Percentiles rank a stretch among this genome's conserved stretches.
phyloP scores from a whole-genome alignment of 2,329 filamentous ascomycete species.

The Aplosporella prunicola region DNA sequence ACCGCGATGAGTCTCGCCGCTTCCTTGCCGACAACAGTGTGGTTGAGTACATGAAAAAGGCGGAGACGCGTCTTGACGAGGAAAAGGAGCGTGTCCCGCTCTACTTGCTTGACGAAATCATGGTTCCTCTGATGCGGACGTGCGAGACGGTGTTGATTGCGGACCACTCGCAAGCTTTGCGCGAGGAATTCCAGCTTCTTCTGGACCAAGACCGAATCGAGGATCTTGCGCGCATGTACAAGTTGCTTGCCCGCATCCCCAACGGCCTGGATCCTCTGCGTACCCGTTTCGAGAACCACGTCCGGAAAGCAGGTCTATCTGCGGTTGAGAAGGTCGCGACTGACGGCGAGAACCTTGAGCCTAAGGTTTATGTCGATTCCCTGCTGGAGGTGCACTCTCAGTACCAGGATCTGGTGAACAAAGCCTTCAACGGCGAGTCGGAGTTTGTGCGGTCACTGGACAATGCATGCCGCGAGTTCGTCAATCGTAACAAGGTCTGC shows the following conservation, averaged over 20 bases:
- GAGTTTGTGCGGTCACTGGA: conserved; percentile 95
- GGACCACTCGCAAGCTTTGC: conserved; percentile 73
- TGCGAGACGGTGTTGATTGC: conserved; percentile 86
- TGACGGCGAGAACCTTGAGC: conserved; percentile 82
- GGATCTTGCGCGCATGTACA: conserved; percentile 95
- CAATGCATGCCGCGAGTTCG: conserved; percentile 95
- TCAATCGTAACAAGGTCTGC: conserved; percentile 95
- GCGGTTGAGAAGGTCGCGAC: conserved; percentile 86
- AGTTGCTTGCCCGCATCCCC: conserved; percentile 75
- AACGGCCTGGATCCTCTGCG: conserved; percentile 86
- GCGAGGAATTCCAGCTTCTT: conserved; percentile 91
- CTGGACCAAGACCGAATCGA: conserved; percentile 91
- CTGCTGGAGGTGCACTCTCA: conserved; percentile 89
- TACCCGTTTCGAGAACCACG: conserved; percentile 81
- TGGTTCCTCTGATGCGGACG: conserved; percentile 68
- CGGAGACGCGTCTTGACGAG: conserved; percentile 76
- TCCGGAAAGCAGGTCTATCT: conserved; percentile 76
- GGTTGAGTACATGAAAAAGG: conserved; percentile 99
- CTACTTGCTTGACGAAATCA: conserved; percentile 87
- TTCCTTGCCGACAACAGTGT: conserved; percentile 96
- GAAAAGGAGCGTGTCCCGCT: conserved; percentile 89
- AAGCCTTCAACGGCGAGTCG: conserved; percentile 87
- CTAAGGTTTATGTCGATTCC: conserved; percentile 93
- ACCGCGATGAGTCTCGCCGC: conserved; percentile 82
- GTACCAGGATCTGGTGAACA: conserved; percentile 83